These are phyloP conservation scores for Hortiboletus flavorubellus DNA, from an alignment of 768 basidiomycete genomes.

Conservation along the genomic window DNA sequence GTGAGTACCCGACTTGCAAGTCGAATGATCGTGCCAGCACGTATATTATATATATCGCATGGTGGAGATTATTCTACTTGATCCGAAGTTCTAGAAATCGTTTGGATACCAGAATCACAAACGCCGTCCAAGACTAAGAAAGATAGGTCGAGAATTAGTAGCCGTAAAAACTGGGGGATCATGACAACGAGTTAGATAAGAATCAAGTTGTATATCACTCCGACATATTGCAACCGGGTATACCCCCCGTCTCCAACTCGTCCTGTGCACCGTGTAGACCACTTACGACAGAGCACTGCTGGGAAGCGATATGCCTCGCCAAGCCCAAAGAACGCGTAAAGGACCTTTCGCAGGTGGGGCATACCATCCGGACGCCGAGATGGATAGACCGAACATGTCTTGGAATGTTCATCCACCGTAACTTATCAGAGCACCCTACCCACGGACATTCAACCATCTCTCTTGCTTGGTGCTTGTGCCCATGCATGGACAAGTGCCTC, in stretches of 20 bases:
- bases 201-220: neutral
- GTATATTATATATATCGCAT: neutral
- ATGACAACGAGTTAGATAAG: neutral
- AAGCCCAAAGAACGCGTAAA: slow-evolving; percentile 11
- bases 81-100: neutral
- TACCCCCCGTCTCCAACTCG: neutral
- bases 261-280: neutral
- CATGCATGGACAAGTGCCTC: slow-evolving; percentile 4
- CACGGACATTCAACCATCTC: slow-evolving; percentile 5
- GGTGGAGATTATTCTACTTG: neutral
- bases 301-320: slow-evolving; percentile 9
- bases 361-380: slow-evolving; percentile 5
- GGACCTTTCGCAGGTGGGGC: slow-evolving; percentile 8
- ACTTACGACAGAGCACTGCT: slow-evolving; percentile 3
- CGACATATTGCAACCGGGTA: neutral
- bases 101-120: neutral
- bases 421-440: slow-evolving; percentile 1
- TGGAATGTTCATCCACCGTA: slow-evolving; percentile 9
- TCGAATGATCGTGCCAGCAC: too few species aligned
- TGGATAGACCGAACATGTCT: slow-evolving; percentile 11
- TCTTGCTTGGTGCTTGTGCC: slow-evolving; percentile 1
- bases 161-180: neutral
- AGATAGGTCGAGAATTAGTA: neutral
- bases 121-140: neutral
- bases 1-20: neutral